Evolutionary conservation across 2,329 filamentous ascomycete species (phyloP).

Genomic region (Xylariales sp.): DNA sequence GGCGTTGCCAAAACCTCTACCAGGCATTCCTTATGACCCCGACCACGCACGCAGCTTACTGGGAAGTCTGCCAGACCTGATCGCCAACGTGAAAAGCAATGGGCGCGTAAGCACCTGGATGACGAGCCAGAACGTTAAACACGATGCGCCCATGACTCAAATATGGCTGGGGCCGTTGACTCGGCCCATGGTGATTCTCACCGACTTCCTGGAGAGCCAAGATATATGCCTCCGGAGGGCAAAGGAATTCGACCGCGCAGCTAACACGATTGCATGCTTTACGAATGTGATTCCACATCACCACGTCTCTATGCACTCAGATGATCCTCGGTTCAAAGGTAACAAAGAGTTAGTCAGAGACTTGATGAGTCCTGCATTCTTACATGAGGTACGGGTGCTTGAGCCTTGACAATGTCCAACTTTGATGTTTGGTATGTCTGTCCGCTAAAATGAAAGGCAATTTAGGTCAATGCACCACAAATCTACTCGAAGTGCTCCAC

Average conservation of each 20-base stretch:
- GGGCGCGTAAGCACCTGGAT: conserved; percentile 8
- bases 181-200: conserved; percentile 8
- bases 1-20: conserved; percentile 10
- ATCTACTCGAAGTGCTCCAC: too few species aligned
- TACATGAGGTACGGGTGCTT: too few species aligned
- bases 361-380: too few species aligned
- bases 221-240: conserved; percentile 10
- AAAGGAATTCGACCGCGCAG: conserved; percentile 11
- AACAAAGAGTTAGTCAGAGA: too few species aligned
- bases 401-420: too few species aligned
- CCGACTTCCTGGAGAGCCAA: conserved; percentile 10
- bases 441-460: too few species aligned
- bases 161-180: conserved; percentile 11
- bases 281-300: too few species aligned
- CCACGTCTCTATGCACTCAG: too few species aligned
- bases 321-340: too few species aligned
- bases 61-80: conserved; percentile 9
- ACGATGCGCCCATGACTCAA: conserved; percentile 10
- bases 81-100: conserved; percentile 1
- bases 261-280: too few species aligned
- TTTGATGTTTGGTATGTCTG: too few species aligned
- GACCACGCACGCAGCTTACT: conserved; percentile 6
- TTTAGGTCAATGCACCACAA: too few species aligned
- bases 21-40: conserved; percentile 12
- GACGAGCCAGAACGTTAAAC: conserved; percentile 1